Percentiles rank a stretch among this genome's conserved stretches.
Conservation (phyloP, 345 rosid genomes). For the Lagerstroemia speciosa region DNA sequence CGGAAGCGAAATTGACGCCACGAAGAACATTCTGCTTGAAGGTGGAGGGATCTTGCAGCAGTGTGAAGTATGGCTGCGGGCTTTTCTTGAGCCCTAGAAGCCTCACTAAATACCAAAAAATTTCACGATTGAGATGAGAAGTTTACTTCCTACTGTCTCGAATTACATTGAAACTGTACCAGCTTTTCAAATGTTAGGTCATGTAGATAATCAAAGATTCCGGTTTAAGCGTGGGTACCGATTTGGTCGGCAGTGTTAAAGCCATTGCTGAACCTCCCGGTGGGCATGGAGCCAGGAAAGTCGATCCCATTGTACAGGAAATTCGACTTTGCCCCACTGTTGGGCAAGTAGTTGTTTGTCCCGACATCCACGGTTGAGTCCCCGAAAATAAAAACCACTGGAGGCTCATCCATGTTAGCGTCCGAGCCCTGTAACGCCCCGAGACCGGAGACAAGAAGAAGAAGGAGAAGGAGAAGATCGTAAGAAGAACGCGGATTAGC, state of each 20-base stretch:
- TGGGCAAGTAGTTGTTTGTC: constrained; percentile 21
- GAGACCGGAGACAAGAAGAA: background rate
- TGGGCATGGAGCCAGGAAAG: background rate
- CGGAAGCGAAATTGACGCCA: constrained; percentile 16
- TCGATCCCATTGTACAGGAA: constrained; percentile 22
- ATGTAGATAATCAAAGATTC: too few species aligned
- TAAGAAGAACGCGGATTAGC: too few species aligned
- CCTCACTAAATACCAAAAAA: too few species aligned
- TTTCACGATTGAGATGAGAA: too few species aligned
- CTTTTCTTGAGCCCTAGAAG: constrained; percentile 7
- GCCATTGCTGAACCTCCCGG: constrained; percentile 10
- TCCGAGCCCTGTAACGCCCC: background rate
- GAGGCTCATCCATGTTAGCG: background rate
- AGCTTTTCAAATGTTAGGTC: too few species aligned
- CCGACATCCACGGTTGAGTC: constrained; percentile 41
- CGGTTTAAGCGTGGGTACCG: too few species aligned
- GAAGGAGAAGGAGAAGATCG: background rate
- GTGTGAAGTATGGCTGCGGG: constrained; percentile 11
- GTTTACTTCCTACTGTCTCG: too few species aligned
- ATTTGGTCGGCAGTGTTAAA: constrained; percentile 12
- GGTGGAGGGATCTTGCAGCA: background rate
- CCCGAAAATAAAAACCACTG: constrained; percentile 26
- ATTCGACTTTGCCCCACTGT: constrained; percentile 11
- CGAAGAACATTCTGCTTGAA: background rate
- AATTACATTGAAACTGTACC: too few species aligned